phyloP scores from a whole-genome alignment of 2,329 filamentous ascomycete species.

The Paecilomyces sp. region DNA sequence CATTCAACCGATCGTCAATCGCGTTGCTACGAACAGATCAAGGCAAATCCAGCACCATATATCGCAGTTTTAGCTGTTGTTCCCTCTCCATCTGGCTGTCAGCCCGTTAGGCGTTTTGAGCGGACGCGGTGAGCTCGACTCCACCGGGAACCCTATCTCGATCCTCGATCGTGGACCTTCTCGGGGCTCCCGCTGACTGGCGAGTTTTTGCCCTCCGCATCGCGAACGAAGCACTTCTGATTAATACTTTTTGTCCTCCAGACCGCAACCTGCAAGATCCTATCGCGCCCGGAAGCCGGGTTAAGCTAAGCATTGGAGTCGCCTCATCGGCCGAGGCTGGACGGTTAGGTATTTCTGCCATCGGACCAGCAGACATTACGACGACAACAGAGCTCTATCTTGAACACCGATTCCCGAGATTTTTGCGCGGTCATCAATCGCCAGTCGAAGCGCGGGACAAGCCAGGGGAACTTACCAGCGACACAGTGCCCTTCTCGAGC shows the following conservation, averaged over 20 bases:
- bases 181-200: not conserved
- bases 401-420: not conserved
- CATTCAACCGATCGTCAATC: not conserved
- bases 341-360: not conserved
- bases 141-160: conserved; percentile 13
- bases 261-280: not conserved
- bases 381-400: not conserved
- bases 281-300: not conserved
- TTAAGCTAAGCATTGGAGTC: not conserved
- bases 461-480: not conserved
- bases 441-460: not conserved
- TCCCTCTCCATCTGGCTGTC: not conserved
- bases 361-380: not conserved
- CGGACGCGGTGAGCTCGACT: conserved; percentile 2
- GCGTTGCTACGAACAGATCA: not conserved
- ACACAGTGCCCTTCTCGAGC: not conserved
- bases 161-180: not conserved
- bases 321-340: not conserved
- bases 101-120: not conserved
- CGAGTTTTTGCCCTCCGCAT: not conserved
- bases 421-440: not conserved
- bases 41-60: not conserved
- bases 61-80: not conserved
- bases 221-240: not conserved
- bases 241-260: not conserved